These are phyloP conservation scores for Aurantiochytrium sp. DNA, from an alignment of 108 stramenopile species.

Conservation along the genomic window DNA sequence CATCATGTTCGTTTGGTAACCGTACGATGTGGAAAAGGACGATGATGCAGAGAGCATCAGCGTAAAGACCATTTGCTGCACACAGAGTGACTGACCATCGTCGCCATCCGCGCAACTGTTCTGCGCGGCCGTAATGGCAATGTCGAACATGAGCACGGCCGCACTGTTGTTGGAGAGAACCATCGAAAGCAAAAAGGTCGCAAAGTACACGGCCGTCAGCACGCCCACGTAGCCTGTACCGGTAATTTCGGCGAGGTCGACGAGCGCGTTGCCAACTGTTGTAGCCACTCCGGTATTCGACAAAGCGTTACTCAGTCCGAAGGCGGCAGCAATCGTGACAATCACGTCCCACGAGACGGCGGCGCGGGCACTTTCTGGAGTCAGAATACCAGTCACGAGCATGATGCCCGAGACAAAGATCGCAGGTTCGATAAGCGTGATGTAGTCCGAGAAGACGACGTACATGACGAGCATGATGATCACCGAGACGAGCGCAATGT, in stretches of 20 bases:
- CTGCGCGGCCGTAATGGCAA: not conserved
- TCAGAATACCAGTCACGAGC: not conserved
- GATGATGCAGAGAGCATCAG: conserved; percentile 12
- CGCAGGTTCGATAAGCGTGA: not conserved
- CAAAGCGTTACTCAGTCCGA: conserved; percentile 5
- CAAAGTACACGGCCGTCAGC: conserved; percentile 14
- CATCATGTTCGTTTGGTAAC: conserved; percentile 33
- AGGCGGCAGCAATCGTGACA: not conserved
- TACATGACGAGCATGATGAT: not conserved
- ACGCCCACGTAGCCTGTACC: not conserved
- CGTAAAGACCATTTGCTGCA: not conserved
- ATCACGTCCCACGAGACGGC: conserved; percentile 13
- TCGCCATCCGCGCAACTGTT: not conserved
- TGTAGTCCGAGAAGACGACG: not conserved
- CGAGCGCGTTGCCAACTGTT: not conserved
- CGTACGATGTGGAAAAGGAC: conserved; percentile 14
- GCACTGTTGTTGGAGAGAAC: conserved; percentile 5
- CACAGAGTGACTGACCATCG: not conserved
- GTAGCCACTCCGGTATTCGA: not conserved
- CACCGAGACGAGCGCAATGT: not conserved
- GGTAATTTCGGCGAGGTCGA: not conserved
- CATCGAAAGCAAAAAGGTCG: not conserved
- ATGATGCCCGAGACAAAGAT: not conserved
- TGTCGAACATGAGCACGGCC: conserved; percentile 11
- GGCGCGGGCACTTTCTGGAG: not conserved